These are phyloP conservation scores for Suhomyces choctaworum DNA, from an alignment of 1,139 yeast genomes.

Conservation along the genomic window DNA sequence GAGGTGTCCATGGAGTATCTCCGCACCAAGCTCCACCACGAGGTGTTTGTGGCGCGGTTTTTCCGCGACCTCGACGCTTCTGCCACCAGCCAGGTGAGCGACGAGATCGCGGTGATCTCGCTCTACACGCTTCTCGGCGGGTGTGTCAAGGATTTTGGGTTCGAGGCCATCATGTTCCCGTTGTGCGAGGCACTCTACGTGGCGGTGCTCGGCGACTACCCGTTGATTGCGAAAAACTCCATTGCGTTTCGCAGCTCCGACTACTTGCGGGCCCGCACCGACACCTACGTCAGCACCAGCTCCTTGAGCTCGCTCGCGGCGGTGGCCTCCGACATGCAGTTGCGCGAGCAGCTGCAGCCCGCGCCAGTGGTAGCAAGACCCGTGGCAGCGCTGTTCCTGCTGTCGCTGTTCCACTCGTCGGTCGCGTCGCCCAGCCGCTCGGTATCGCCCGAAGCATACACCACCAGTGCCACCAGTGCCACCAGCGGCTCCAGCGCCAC, in stretches of 20 bases:
- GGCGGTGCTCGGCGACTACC: conserved; percentile 62
- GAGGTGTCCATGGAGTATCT: conserved; percentile 55
- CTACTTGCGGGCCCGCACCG: conserved; percentile 7
- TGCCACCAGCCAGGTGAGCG: conserved; percentile 35
- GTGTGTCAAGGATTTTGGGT: conserved; percentile 77
- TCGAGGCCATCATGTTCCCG: conserved; percentile 62
- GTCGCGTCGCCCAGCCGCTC: conserved; percentile 5
- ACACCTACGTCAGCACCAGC: conserved; percentile 8
- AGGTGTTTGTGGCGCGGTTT: conserved; percentile 46
- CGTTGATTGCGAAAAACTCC: conserved; percentile 52
- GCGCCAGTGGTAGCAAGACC: not conserved
- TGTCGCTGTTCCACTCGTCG: not conserved
- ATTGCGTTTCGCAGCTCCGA: conserved; percentile 28
- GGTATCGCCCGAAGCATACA: conserved; percentile 8
- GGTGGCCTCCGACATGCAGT: conserved; percentile 39
- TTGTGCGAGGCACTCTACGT: conserved; percentile 68
- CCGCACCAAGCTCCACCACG: conserved; percentile 49
- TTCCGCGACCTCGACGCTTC: conserved; percentile 51
- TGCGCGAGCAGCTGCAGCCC: conserved; percentile 8
- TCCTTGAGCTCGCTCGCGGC: conserved; percentile 41
- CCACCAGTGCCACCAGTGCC: too few species aligned
- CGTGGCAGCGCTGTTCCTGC: not conserved
- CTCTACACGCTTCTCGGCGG: conserved; percentile 66
- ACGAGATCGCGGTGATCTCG: conserved; percentile 51
- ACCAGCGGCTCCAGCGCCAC: conserved; percentile 1